Evolutionary conservation across 2,329 filamentous ascomycete genomes (phyloP).

Genomic region (Fusarium austroafricanum): DNA sequence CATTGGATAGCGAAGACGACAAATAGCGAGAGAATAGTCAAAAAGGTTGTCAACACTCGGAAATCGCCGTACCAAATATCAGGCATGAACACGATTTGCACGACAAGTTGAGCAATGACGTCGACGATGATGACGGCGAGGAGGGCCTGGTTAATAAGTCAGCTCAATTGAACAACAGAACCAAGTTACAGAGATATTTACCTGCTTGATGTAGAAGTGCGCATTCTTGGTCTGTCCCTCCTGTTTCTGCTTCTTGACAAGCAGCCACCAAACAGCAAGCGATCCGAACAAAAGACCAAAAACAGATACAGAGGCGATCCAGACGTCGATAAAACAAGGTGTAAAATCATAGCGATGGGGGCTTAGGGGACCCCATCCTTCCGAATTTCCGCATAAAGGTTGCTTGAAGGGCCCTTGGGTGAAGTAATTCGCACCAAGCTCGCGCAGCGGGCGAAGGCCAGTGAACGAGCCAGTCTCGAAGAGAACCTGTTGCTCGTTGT

Average conservation of each 20-base stretch:
- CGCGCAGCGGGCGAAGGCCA: slow-evolving; percentile 63
- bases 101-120: slow-evolving; percentile 75
- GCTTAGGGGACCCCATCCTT: slow-evolving; percentile 97
- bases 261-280: slow-evolving; percentile 82
- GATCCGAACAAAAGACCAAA: slow-evolving; percentile 84
- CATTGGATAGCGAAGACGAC: slow-evolving; percentile 86
- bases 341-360: slow-evolving; percentile 92
- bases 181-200: slow-evolving; percentile 52
- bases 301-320: slow-evolving; percentile 80
- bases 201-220: slow-evolving; percentile 94
- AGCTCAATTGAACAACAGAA: slow-evolving; percentile 20
- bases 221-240: slow-evolving; percentile 80
- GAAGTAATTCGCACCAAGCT: slow-evolving; percentile 71
- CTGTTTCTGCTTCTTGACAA: slow-evolving; percentile 72
- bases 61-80: slow-evolving; percentile 83
- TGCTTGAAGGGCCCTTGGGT: slow-evolving; percentile 66
- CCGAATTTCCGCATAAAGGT: slow-evolving; percentile 85
- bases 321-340: slow-evolving; percentile 95
- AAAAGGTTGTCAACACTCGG: slow-evolving; percentile 82
- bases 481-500: slow-evolving; percentile 59
- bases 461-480: slow-evolving; percentile 70
- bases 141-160: slow-evolving; percentile 57
- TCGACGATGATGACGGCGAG: slow-evolving; percentile 76
- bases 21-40: slow-evolving; percentile 77
- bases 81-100: slow-evolving; percentile 79